These are phyloP conservation scores for Aureobasidium mangrovei DNA, from an alignment of 2,329 filamentous ascomycete species.

Conservation along the genomic window DNA sequence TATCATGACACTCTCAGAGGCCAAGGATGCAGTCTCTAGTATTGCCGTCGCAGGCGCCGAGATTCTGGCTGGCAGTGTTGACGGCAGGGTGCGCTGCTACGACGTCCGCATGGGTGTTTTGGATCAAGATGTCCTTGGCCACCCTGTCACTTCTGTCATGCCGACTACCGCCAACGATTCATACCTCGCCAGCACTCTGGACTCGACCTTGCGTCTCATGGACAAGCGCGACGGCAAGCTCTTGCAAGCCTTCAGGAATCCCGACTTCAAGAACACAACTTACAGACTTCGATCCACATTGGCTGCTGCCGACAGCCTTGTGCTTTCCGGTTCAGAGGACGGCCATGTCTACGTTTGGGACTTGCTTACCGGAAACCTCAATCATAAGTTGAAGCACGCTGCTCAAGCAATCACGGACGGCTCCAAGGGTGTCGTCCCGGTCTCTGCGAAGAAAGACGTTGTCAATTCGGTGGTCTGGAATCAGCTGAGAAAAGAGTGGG, in stretches of 20 bases:
- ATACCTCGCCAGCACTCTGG: constrained; percentile 65
- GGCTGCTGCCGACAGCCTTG: constrained; percentile 66
- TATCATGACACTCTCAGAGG: constrained; percentile 64
- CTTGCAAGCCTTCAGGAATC: constrained; percentile 59
- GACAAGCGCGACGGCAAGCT: constrained; percentile 67
- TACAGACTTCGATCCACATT: constrained; percentile 68
- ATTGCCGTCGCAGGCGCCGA: constrained; percentile 36
- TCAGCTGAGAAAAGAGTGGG: constrained; percentile 37
- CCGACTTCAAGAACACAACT: constrained; percentile 53
- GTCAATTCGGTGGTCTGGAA: constrained; percentile 43
- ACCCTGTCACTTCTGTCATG: constrained; percentile 64
- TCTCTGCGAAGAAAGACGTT: constrained; percentile 33
- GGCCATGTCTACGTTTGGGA: constrained; percentile 76
- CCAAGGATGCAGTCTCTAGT: constrained; percentile 56
- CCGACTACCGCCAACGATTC: constrained; percentile 65
- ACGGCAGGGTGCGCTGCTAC: constrained; percentile 73
- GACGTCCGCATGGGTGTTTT: constrained; percentile 69
- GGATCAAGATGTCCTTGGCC: constrained; percentile 61
- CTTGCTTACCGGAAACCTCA: constrained; percentile 60
- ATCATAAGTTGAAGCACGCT: constrained; percentile 49
- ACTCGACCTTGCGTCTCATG: constrained; percentile 70
- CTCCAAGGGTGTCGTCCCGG: constrained; percentile 5
- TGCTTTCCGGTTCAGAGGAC: constrained; percentile 73
- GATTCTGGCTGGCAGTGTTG: constrained; percentile 70
- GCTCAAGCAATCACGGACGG: constrained; percentile 23